Evolutionary conservation across 192 early-diverging fungal genomes (phyloP), one percentile per base, ranked within the genome.

Genomic region (Entophlyctis luteolus): DNA sequence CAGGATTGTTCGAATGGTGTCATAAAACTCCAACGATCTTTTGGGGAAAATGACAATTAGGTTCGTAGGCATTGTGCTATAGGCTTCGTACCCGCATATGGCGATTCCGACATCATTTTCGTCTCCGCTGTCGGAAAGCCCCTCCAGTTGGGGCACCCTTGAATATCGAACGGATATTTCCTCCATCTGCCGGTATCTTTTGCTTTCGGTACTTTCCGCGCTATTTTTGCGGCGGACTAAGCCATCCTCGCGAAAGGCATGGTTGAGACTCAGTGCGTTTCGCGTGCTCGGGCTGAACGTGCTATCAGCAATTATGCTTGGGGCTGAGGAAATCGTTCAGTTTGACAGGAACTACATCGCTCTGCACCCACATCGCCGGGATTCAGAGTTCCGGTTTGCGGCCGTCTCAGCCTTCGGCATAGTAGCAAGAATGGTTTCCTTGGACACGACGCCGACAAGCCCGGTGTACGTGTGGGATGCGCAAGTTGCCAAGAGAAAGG

Each of bases 381-480:
- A 10, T 16, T 14, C 20, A 54, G 28, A 18, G 53, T 33, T 36
- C 22, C 16, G 14, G 20, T 27, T n/a, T 32, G 36, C n/a, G 2
- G 14, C 48, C 20, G 55, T 59, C 67, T 56, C 27, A 20, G 70
- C 67, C 33, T 57, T 55, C 6, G 70, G 70, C 70, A 72, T 72
- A 1, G 70, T 72, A 1, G 70, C 70, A 16, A 48, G 12, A 6
- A 72, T 53, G 1, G 71, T 6, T 27, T 72, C 70, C 20, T 23
- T 49, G 12, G 46, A 38, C 14, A 72, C 35, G 8, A 58, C 1
- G 16, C 70, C 70, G 20, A 59, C 34, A 14, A 72, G 34, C 2
- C 49, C 68, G 18, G 14, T 4, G 34, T 47, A 62, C 6, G 5
- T 53, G n/a, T 49, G 48, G 25, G 48, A 37, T 10, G 36, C 5